A percentile compares a stretch with the other conserved stretches of the same genome.
Conservation (phyloP, 2,329 filamentous ascomycete species). For the Biscogniauxia marginata region DNA sequence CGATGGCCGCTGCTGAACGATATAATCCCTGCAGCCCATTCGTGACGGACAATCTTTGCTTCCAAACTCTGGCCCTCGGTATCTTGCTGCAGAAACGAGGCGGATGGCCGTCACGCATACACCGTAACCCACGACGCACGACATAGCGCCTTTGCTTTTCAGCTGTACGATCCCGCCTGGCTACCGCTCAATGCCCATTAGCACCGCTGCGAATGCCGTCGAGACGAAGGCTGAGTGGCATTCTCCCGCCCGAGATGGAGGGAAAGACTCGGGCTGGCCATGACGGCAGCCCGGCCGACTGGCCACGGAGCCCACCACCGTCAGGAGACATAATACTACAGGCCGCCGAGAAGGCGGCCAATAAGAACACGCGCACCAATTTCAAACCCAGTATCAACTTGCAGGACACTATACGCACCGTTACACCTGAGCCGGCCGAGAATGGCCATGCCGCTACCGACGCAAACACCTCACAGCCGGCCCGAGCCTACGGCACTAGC, state of each 20-base stretch:
- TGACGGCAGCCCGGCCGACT: conserved; percentile 36
- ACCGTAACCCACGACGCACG: conserved; percentile 16
- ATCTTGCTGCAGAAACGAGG: conserved; percentile 21
- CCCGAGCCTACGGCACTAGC: conserved; percentile 34
- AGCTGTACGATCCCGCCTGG: conserved; percentile 19
- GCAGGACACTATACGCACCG: conserved; percentile 56
- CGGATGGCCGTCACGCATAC: conserved; percentile 24
- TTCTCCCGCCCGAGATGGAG: conserved; percentile 46
- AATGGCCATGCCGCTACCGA: conserved; percentile 22
- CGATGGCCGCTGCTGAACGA: conserved; percentile 26
- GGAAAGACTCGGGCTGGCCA: conserved; percentile 39
- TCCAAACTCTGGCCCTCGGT: conserved; percentile 13
- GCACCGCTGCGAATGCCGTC: conserved; percentile 37
- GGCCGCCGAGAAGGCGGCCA: conserved; percentile 20
- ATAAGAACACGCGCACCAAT: conserved; percentile 22
- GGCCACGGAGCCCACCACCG: conserved; percentile 27
- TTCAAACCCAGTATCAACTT: conserved; percentile 29
- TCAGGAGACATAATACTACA: conserved; percentile 28
- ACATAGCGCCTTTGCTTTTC: conserved; percentile 14
- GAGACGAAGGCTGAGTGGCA: conserved; percentile 46
- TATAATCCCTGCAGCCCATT: conserved; percentile 16
- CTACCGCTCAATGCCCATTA: conserved; percentile 27
- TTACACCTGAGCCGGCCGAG: conserved; percentile 61
- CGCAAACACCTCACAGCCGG: conserved; percentile 25
- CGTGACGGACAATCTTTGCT: conserved; percentile 20